Evolutionary conservation across 768 basidiomycete species (phyloP).

Genomic region (Melanogaster broomeanus): DNA sequence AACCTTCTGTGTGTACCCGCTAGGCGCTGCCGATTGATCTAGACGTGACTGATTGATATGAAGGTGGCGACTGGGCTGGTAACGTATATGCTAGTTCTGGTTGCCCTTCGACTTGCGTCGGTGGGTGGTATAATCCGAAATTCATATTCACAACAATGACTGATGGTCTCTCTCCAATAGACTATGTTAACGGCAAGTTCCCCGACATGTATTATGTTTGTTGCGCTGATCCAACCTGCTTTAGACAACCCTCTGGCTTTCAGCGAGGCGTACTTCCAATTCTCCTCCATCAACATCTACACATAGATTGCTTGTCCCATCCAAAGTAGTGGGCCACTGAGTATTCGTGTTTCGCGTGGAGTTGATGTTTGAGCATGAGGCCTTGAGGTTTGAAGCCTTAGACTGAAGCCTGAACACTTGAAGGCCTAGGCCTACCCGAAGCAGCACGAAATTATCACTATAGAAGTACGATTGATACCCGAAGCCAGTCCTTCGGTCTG

Average conservation of each 20-base stretch:
- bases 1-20: slow-evolving; percentile 28
- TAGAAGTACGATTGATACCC: too few species aligned
- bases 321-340: too few species aligned
- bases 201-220: too few species aligned
- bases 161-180: neutral
- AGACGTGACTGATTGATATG: neutral
- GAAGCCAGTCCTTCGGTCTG: too few species aligned
- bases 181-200: slow-evolving; percentile 12
- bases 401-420: too few species aligned
- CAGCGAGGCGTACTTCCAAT: slow-evolving; percentile 38
- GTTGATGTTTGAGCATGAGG: too few species aligned
- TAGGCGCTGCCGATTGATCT: neutral
- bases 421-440: too few species aligned
- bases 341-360: too few species aligned
- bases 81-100: slow-evolving; percentile 30
- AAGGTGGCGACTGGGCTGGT: slow-evolving; percentile 35
- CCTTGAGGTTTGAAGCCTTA: too few species aligned
- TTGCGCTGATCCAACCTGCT: neutral
- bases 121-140: slow-evolving; percentile 11
- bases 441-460: too few species aligned
- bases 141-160: neutral
- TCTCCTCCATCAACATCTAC: slow-evolving; percentile 38
- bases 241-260: slow-evolving; percentile 36
- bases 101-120: slow-evolving; percentile 32
- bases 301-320: neutral